Evolutionary conservation across 345 rosid species (phyloP).

Genomic region (Mercurialis annua): DNA sequence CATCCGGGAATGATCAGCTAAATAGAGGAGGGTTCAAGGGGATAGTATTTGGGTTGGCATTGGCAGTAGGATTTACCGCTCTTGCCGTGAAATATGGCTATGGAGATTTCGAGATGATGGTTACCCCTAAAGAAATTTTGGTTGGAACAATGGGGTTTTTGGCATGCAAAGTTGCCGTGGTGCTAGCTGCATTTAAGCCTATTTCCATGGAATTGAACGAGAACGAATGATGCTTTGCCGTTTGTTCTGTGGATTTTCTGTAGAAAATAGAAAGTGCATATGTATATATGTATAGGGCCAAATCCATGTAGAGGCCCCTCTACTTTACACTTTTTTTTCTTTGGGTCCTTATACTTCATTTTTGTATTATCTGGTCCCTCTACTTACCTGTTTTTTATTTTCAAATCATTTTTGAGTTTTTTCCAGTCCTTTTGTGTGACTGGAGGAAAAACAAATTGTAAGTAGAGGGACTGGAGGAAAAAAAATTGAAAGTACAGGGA

Average conservation of each 20-base stretch:
- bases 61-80: constrained; percentile 44
- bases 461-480: too few species aligned
- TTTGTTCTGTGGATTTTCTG: too few species aligned
- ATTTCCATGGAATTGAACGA: constrained; percentile 29
- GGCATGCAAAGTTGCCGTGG: constrained; percentile 75
- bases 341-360: too few species aligned
- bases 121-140: constrained; percentile 66
- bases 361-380: too few species aligned
- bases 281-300: too few species aligned
- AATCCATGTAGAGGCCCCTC: too few species aligned
- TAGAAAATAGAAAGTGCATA: constrained; percentile 12
- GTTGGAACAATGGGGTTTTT: constrained; percentile 79
- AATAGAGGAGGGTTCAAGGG: constrained; percentile 38
- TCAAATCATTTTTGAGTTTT: too few species aligned
- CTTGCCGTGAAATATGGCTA: constrained; percentile 37
- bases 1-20: constrained; percentile 23
- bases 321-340: too few species aligned
- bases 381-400: too few species aligned
- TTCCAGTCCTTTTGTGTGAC: too few species aligned
- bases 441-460: too few species aligned
- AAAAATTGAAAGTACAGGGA: too few species aligned
- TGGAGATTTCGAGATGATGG: constrained; percentile 31
- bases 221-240: constrained; percentile 31
- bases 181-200: constrained; percentile 79
- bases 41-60: constrained; percentile 41